Base-by-base conservation (phyloP, 805 yeast genomes). In the Candida vaughaniae region DNA sequence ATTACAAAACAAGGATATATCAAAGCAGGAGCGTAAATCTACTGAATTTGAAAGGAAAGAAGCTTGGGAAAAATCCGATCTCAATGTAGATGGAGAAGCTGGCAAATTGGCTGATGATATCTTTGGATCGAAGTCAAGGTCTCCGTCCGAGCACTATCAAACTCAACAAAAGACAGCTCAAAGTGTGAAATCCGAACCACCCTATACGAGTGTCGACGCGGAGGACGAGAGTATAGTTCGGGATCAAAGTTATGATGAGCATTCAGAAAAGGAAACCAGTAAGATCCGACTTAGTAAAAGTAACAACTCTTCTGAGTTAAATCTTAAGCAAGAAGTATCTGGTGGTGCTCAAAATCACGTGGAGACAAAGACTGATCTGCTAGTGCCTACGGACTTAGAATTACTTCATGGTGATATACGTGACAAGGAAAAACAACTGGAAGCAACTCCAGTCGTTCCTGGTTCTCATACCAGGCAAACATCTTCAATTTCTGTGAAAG, bases 61-160 rank as follows among this genome's bases (percentile, higher is more conserved):
- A 37, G 67, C 71, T 1, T 67, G 73, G 73, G 60, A 63, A 34
- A 51, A 44, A 22, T 51, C 36, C 26, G 46, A 49, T 2, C 16
- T 50, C 0, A 42, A 46, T 6, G 50, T 57, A 16, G 62, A 61
- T 38, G 52, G 47, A 16, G 51, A 58, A 23, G 66, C 73, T 3
- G 67, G 56, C 38, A 58, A 52, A 32, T 49, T 68, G 31, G 71
- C 55, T 1, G 71, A 66, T 36, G 71, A 65, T 46, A 66, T 68
- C n/a, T 68, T 68, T 41, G 58, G 60, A 0, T 48, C 53, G 6
- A 49, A 48, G 16, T 38, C 42, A 5, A 37, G 45, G 16, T 38
- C 54, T 2, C 46, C 51, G 5, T 18, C 17, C 16, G 46, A 38
- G 6, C 7, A 29, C 12, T 12, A 32, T 12, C 41, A 36, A 27